These are phyloP conservation scores for Phylloporus sp. DNA, from an alignment of 768 basidiomycete genomes.

Conservation along the genomic window DNA sequence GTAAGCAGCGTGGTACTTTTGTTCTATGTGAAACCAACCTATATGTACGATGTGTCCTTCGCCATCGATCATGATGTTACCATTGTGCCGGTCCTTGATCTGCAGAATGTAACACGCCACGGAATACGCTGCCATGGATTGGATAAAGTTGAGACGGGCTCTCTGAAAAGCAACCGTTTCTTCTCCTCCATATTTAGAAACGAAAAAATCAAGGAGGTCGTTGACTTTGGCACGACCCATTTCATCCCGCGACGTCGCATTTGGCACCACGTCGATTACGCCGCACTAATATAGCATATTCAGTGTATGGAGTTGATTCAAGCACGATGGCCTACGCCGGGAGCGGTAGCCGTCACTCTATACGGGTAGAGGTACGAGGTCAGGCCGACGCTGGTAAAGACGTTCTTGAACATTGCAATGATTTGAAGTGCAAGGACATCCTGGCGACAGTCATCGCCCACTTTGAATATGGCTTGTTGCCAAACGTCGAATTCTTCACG, in stretches of 20 bases:
- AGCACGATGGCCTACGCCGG: slow-evolving; percentile 62
- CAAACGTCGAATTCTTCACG: slow-evolving; percentile 79
- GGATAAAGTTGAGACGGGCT: slow-evolving; percentile 93
- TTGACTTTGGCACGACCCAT: slow-evolving; percentile 99
- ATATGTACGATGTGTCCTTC: slow-evolving; percentile 97
- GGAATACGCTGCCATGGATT: slow-evolving; percentile 99
- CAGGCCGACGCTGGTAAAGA: slow-evolving; percentile 85
- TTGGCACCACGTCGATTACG: slow-evolving; percentile 97
- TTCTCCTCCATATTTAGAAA: slow-evolving; percentile 87
- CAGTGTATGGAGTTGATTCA: background rate
- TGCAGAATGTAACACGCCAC: slow-evolving; percentile 97
- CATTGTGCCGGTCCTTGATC: slow-evolving; percentile 98
- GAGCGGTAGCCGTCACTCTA: slow-evolving; percentile 93
- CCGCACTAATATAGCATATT: slow-evolving; percentile 69
- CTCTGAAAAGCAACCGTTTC: slow-evolving; percentile 88
- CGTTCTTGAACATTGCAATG: slow-evolving; percentile 99
- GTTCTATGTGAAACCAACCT: slow-evolving; percentile 48
- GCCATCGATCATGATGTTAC: slow-evolving; percentile 99
- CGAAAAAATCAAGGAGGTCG: slow-evolving; percentile 91
- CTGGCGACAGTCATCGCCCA: slow-evolving; percentile 98
- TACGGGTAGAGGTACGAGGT: slow-evolving; percentile 93
- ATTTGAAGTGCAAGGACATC: slow-evolving; percentile 96
- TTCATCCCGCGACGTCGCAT: slow-evolving; percentile 96
- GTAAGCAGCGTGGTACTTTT: slow-evolving; percentile 6
- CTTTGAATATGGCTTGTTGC: slow-evolving; percentile 99